Evolutionary conservation across 1,284 basidiomycete species (phyloP).

Genomic region (Fomitopsis betulina): DNA sequence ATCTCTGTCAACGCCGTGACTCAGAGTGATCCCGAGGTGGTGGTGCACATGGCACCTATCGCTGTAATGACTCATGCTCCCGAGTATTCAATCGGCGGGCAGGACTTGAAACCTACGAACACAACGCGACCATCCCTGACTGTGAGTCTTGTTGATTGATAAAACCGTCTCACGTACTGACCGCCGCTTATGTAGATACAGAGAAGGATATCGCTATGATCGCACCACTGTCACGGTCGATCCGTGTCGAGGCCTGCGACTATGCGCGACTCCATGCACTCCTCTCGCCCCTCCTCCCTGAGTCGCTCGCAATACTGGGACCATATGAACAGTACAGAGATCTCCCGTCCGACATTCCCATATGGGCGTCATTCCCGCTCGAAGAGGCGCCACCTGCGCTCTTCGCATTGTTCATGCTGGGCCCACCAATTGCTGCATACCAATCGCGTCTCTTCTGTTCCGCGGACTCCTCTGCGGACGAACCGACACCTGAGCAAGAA

Average conservation of each 20-base stretch:
- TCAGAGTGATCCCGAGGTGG: too few relatives aligned
- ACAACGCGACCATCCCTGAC: too few relatives aligned
- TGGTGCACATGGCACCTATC: too few relatives aligned
- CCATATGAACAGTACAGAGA: neutral
- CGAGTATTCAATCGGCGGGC: too few relatives aligned
- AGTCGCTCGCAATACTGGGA: neutral
- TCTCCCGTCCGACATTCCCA: neutral
- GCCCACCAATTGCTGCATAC: neutral
- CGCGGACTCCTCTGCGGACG: neutral
- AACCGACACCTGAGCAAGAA: neutral
- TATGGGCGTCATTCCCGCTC: neutral
- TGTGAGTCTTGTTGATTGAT: neutral
- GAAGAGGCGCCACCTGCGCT: neutral
- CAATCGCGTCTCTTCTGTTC: neutral
- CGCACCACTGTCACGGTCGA: too few relatives aligned
- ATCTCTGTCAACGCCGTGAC: too few relatives aligned
- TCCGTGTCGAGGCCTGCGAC: neutral
- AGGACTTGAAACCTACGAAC: too few relatives aligned
- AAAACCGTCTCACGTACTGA: neutral
- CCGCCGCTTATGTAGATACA: too few relatives aligned
- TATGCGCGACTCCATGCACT: neutral
- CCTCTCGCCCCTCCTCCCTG: neutral
- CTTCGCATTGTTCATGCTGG: neutral
- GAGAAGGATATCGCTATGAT: neutral
- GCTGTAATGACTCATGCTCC: too few relatives aligned